Percentiles rank a stretch among this genome's conserved stretches.
Evolutionary conservation across 2,329 filamentous ascomycete species (phyloP).

Genomic region (Trichoderma atrobrunneum): DNA sequence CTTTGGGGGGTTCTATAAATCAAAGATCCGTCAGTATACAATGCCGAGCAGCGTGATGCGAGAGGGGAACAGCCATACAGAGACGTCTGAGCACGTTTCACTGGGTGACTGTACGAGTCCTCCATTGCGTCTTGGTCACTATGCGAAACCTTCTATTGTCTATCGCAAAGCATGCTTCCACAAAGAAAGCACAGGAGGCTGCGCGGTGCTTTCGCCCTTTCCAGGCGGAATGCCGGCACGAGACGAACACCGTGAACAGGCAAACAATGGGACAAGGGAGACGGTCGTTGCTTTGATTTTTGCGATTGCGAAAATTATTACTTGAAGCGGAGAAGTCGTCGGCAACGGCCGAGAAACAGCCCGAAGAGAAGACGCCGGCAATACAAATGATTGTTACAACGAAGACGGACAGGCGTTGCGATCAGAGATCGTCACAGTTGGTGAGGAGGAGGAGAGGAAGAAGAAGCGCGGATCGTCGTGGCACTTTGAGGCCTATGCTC

Average conservation of each 20-base stretch:
- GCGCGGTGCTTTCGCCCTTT: not conserved
- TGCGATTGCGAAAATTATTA: constrained; percentile 6
- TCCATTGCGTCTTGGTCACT: constrained; percentile 19
- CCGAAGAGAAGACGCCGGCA: not conserved
- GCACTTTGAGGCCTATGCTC: constrained; percentile 10
- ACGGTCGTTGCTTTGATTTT: not conserved
- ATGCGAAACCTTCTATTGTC: constrained; percentile 1
- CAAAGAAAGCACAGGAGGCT: not conserved
- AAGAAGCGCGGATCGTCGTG: constrained; percentile 10
- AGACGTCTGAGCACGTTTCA: constrained; percentile 17
- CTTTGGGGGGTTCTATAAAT: constrained; percentile 31
- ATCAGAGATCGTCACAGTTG: not conserved
- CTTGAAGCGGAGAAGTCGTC: constrained; percentile 12
- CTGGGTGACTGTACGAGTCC: constrained; percentile 17
- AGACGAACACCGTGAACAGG: not conserved
- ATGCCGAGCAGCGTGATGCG: not conserved
- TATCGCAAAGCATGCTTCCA: constrained; percentile 17
- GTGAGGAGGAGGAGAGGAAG: constrained; percentile 10
- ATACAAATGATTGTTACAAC: not conserved
- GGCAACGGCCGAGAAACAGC: not conserved
- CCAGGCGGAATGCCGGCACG: not conserved
- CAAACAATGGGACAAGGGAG: not conserved
- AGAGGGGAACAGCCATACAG: not conserved
- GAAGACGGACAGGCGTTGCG: not conserved
- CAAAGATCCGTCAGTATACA: not conserved